Percentiles rank a stretch among this genome's conserved stretches.
These are phyloP conservation scores for Neltuma alba DNA, from an alignment of 306 rosid species.

Conservation along the genomic window DNA sequence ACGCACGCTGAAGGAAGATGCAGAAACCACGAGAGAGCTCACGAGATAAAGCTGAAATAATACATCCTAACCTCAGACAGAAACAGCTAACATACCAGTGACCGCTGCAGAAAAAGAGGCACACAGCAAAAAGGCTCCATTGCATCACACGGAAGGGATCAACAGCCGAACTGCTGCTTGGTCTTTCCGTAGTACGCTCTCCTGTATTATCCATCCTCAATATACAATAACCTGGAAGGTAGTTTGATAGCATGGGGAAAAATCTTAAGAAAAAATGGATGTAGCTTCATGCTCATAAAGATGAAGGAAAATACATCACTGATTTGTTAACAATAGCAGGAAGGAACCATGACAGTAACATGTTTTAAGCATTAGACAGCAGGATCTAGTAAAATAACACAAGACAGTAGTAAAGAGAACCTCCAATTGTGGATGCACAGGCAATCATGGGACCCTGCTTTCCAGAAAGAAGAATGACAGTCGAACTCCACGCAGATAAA, in stretches of 20 bases:
- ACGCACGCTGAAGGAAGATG: constrained; percentile 15
- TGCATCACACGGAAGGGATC: constrained; percentile 70
- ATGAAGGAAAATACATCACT: constrained; percentile 29
- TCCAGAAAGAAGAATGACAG: constrained; percentile 82
- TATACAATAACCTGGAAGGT: constrained; percentile 79
- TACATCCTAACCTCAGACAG: constrained; percentile 31
- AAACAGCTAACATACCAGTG: constrained; percentile 75
- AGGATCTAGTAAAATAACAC: constrained; percentile 21
- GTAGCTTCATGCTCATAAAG: neutral
- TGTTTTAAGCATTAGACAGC: constrained; percentile 22
- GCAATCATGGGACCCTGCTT: constrained; percentile 90
- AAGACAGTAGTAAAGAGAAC: constrained; percentile 46
- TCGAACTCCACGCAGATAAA: constrained; percentile 78
- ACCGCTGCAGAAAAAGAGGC: constrained; percentile 93
- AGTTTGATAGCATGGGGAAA: constrained; percentile 17
- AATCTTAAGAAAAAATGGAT: constrained; percentile 29
- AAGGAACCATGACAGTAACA: constrained; percentile 16
- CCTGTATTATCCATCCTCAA: constrained; percentile 54
- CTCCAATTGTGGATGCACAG: constrained; percentile 74
- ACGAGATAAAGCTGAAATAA: constrained; percentile 20
- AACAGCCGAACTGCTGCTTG: constrained; percentile 37
- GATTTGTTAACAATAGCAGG: constrained; percentile 22
- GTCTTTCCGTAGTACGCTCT: constrained; percentile 41
- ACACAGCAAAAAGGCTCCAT: constrained; percentile 84
- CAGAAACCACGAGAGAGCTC: constrained; percentile 6